These are phyloP conservation scores for Schwanniomyces yamadae DNA, from an alignment of 805 yeast genomes.

Conservation along the genomic window DNA sequence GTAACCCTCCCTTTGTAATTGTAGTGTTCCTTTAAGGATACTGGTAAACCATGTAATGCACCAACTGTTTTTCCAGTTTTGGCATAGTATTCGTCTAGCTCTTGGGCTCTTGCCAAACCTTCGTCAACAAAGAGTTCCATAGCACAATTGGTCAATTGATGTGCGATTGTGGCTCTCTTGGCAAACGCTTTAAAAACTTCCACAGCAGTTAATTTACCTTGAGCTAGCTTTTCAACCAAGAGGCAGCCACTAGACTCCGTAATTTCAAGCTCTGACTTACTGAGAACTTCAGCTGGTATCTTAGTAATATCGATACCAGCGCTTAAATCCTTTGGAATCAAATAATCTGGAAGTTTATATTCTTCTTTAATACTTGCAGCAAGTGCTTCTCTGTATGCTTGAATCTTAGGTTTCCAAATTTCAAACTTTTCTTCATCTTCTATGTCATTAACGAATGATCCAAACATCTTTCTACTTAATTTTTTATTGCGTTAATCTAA, in stretches of 20 bases:
- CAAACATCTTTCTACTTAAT: too few species aligned
- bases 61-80: conserved; percentile 56
- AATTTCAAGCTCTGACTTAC: background rate
- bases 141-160: conserved; percentile 59
- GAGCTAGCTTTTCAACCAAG: conserved; percentile 17
- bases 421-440: conserved; percentile 1
- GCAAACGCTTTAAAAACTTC: conserved; percentile 62
- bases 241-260: conserved; percentile 2
- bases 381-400: conserved; percentile 26
- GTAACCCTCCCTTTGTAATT: conserved; percentile 53
- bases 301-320: conserved; percentile 1
- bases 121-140: conserved; percentile 64
- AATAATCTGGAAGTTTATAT: conserved; percentile 1
- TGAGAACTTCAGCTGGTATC: background rate
- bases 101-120: conserved; percentile 56
- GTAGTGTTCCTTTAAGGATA: conserved; percentile 68
- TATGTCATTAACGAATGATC: background rate
- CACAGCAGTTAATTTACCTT: conserved; percentile 38
- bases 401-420: conserved; percentile 31
- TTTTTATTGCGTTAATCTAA: too few species aligned
- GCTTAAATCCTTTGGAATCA: conserved; percentile 2
- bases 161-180: conserved; percentile 62
- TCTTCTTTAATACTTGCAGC: conserved; percentile 16
- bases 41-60: conserved; percentile 68
- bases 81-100: conserved; percentile 51